phyloP scores from a whole-genome alignment of 768 basidiomycete genomes.

The Podaxis sp. region DNA sequence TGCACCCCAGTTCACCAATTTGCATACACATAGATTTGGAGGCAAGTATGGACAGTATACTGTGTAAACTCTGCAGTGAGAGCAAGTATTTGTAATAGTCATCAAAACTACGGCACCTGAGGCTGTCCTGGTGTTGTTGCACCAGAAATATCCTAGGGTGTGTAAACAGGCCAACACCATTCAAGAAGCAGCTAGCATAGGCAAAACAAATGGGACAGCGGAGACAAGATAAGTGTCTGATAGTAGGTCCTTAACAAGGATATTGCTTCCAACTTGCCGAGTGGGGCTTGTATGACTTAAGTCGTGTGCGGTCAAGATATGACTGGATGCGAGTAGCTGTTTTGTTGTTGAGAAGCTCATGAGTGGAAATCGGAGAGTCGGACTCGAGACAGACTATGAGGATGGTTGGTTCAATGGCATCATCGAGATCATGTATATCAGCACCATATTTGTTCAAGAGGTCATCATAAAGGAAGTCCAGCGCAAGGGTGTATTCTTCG shows the following conservation, averaged over 20 bases:
- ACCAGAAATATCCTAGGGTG: not conserved
- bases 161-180: not conserved
- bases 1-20: too few species aligned
- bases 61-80: not conserved
- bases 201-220: not conserved
- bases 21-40: too few species aligned
- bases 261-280: not conserved
- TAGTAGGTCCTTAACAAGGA: not conserved
- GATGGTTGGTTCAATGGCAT: slow-evolving; percentile 5
- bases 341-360: not conserved
- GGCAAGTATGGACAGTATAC: too few species aligned
- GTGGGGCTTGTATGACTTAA: slow-evolving; percentile 3
- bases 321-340: not conserved
- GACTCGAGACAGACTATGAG: slow-evolving; percentile 10
- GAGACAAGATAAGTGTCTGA: not conserved
- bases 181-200: not conserved
- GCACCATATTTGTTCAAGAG: slow-evolving; percentile 6
- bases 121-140: not conserved
- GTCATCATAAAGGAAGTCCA: slow-evolving; percentile 6
- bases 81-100: not conserved
- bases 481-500: not conserved
- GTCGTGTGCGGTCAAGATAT: slow-evolving; percentile 2
- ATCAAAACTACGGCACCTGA: not conserved
- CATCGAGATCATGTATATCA: slow-evolving; percentile 9
- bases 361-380: not conserved